Evolutionary conservation across 2,329 filamentous ascomycete genomes (phyloP).

Genomic region (Talaromyces sp.): DNA sequence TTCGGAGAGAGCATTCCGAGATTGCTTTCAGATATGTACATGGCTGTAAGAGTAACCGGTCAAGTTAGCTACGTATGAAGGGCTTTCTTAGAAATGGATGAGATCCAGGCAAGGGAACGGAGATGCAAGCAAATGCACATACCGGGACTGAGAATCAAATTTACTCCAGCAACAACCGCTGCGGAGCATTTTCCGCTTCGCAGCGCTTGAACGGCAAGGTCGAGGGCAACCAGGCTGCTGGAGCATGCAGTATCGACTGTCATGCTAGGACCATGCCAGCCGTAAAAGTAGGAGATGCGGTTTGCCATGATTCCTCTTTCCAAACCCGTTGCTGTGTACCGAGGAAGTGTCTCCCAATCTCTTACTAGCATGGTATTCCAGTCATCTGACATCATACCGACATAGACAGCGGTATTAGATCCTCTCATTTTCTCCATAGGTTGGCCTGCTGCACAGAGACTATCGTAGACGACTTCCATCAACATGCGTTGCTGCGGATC

Average conservation of each 20-base stretch:
- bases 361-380: constrained; percentile 19
- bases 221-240: constrained; percentile 4
- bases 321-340: constrained; percentile 22
- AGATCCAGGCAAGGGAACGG: too few species aligned
- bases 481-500: too few species aligned
- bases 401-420: constrained; percentile 30
- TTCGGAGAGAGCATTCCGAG: too few species aligned
- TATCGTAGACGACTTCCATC: neutral
- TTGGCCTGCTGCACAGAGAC: constrained; percentile 20
- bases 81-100: too few species aligned
- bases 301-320: constrained; percentile 27
- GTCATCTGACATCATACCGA: constrained; percentile 27
- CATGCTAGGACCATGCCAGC: constrained; percentile 13
- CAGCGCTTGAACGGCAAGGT: neutral
- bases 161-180: constrained; percentile 12
- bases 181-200: constrained; percentile 2
- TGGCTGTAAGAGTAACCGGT: too few species aligned
- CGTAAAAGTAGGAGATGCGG: constrained; percentile 19
- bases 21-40: too few species aligned
- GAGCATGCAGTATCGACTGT: constrained; percentile 18
- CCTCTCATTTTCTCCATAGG: constrained; percentile 24
- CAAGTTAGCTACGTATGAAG: too few species aligned
- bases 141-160: constrained; percentile 10
- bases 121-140: too few species aligned
- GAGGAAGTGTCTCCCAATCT: constrained; percentile 8